Evolutionary conservation across 2,329 filamentous ascomycete genomes (phyloP).

Genomic region (Hypoxylon sp.): DNA sequence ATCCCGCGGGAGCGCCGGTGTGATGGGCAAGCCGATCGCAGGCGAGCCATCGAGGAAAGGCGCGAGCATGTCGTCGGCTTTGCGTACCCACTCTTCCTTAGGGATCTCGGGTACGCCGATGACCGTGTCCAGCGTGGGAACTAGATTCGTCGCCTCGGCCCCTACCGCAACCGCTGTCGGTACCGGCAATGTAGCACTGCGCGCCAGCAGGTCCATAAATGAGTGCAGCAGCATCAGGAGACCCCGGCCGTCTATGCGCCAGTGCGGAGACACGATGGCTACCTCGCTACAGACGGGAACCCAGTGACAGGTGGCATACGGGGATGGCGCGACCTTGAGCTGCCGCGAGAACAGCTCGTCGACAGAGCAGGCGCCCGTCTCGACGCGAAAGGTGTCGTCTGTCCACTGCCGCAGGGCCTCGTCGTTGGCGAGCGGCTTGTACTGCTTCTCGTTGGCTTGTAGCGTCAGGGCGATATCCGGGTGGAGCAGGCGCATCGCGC

Average conservation of each 20-base stretch:
- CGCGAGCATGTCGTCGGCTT: slow-evolving; percentile 22
- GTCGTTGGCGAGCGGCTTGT: slow-evolving; percentile 16
- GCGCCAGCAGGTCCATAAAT: slow-evolving; percentile 11
- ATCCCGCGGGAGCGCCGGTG: slow-evolving; percentile 18
- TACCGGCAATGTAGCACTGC: neutral
- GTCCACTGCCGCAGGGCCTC: slow-evolving; percentile 12
- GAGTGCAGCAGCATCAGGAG: slow-evolving; percentile 30
- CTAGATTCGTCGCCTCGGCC: slow-evolving; percentile 9
- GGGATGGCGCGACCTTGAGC: slow-evolving; percentile 21
- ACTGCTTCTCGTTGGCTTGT: slow-evolving; percentile 31
- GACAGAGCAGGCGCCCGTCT: slow-evolving; percentile 4
- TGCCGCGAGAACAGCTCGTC: slow-evolving; percentile 27
- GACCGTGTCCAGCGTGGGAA: slow-evolving; percentile 16
- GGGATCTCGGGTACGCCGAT: slow-evolving; percentile 1
- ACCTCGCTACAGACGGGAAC: slow-evolving; percentile 26
- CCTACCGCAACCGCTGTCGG: neutral
- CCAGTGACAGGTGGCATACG: slow-evolving; percentile 31
- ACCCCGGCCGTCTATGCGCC: slow-evolving; percentile 34
- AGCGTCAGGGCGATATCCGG: slow-evolving; percentile 30
- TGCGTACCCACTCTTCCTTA: slow-evolving; percentile 12
- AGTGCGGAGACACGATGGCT: slow-evolving; percentile 26
- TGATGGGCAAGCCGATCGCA: slow-evolving; percentile 26
- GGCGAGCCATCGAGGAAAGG: slow-evolving; percentile 25
- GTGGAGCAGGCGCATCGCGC: slow-evolving; percentile 21
- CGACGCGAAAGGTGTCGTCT: slow-evolving; percentile 15